Evolutionary conservation across 1,284 basidiomycete genomes (phyloP).

Genomic region (Tylopilus orsonianus): DNA sequence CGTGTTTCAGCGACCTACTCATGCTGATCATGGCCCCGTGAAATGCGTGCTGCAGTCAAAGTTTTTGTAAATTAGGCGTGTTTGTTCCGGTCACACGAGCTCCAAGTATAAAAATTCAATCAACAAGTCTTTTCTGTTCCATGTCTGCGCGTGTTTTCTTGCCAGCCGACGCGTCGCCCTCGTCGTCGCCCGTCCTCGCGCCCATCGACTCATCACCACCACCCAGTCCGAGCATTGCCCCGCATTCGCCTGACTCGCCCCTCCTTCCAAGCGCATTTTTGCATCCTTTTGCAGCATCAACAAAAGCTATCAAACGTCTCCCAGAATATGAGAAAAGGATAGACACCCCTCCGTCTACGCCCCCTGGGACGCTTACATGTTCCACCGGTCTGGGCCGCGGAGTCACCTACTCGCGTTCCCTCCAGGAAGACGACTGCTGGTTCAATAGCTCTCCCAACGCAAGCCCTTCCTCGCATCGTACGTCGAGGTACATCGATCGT

Average conservation of each 20-base stretch:
- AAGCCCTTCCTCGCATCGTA: slow-evolving; percentile 20
- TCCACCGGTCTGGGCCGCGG: slow-evolving; percentile 9
- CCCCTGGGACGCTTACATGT: slow-evolving; percentile 19
- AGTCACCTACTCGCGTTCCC: slow-evolving; percentile 21
- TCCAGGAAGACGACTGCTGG: slow-evolving; percentile 25
- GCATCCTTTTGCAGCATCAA: slow-evolving; percentile 35
- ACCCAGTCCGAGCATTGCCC: slow-evolving; percentile 24
- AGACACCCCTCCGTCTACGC: slow-evolving; percentile 23
- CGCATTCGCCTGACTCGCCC: slow-evolving; percentile 25
- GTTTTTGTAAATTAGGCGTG: too few relatives aligned
- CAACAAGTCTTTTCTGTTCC: background rate
- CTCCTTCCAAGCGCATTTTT: slow-evolving; percentile 15
- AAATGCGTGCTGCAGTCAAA: too few relatives aligned
- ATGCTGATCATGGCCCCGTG: too few relatives aligned
- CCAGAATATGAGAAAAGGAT: slow-evolving; percentile 33
- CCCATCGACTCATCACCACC: slow-evolving; percentile 33
- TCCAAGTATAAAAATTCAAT: background rate
- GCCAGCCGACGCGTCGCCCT: slow-evolving; percentile 22
- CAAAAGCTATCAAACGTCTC: slow-evolving; percentile 27
- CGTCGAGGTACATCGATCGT: slow-evolving; percentile 22
- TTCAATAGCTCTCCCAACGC: slow-evolving; percentile 3
- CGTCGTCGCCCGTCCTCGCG: slow-evolving; percentile 31
- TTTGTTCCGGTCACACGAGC: slow-evolving; percentile 12
- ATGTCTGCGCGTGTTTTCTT: slow-evolving; percentile 15
- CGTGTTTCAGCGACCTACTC: too few relatives aligned